A percentile compares a stretch with the other conserved stretches of the same genome.
Conservation (phyloP, 2,329 filamentous ascomycete genomes). For the Verticillium klebahnii region DNA sequence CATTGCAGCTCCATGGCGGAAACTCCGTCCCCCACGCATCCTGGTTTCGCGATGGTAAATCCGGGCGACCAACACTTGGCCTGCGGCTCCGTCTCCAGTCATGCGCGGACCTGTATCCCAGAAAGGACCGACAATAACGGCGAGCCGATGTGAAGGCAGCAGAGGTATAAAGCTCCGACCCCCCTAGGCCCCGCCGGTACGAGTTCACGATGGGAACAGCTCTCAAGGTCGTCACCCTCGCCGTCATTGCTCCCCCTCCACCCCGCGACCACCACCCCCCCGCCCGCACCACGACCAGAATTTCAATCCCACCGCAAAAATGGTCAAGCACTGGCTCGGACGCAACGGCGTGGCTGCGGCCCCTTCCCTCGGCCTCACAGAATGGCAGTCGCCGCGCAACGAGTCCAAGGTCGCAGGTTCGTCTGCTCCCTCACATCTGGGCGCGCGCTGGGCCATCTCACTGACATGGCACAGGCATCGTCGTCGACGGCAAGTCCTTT, state of each 20-base stretch:
- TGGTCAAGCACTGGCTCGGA: background rate
- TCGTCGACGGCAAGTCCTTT: conserved; percentile 51
- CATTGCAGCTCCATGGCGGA: background rate
- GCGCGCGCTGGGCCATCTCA: background rate
- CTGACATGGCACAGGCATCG: conserved; percentile 35
- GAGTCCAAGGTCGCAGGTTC: background rate
- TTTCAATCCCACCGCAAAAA: background rate
- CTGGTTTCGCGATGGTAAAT: background rate
- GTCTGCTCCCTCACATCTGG: background rate
- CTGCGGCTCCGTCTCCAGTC: background rate
- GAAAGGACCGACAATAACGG: background rate
- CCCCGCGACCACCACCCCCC: background rate
- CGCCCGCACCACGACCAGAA: background rate
- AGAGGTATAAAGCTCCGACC: background rate
- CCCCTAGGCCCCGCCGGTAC: background rate
- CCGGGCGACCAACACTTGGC: background rate
- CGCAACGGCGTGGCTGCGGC: background rate
- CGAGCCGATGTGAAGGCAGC: background rate
- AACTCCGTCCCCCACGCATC: background rate
- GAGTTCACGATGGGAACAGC: background rate
- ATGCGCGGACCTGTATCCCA: background rate
- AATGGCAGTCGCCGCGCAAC: background rate
- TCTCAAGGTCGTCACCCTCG: background rate
- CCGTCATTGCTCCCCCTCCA: background rate
- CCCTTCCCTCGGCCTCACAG: background rate